Base-by-base conservation (phyloP, 2,329 filamentous ascomycete species). In the Fonsecaea pugnacius region DNA sequence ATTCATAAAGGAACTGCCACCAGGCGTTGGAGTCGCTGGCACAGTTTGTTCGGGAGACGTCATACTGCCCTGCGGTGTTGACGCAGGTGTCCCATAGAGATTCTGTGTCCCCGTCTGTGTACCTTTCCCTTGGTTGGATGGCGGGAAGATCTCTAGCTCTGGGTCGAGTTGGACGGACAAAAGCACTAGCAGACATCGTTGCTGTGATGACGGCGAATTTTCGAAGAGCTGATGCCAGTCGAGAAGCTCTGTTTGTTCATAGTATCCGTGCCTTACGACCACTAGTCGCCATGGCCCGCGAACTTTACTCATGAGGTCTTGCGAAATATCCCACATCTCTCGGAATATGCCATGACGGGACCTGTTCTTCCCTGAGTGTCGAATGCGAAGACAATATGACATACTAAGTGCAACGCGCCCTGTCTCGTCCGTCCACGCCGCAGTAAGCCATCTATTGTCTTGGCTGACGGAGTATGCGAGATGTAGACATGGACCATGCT, bases 251-350 rank as follows among this genome's bases (percentile, higher is more conserved):
- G 83, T 80, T 38, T 78, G 69, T 21, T 83, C 82, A 69, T 84
- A 78, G 27, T 80, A 76, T 7, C 84, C 84, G 3, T 79, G 78
- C 70, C 79, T 82, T 2, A 82, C 82, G 48, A 88, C 75, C 58
- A 84, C 82, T 4, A 88, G 73, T 27, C 82, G 82, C 85, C 85
- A 87, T 9, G 79, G 79, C 5, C 82, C 80, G 64, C 81, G 79
- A 55, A 80, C 76, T 51, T 78, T 80, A 18, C 82, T 78, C 69
- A 87, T 77, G 18, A 88, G 82, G 38, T 83, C 82, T 50, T 81
- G 76, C 0, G 85, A 87, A 10, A 81, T 81, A 32, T 81, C 78
- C 84, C 85, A 87, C 3, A 88, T 82, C 58, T 87, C 84, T 66
- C 78, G 78, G 14, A 83, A 80, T 12, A 86, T 77, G 35, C 86